Evolutionary conservation across 768 basidiomycete genomes (phyloP).

Genomic region (Chiua virens): DNA sequence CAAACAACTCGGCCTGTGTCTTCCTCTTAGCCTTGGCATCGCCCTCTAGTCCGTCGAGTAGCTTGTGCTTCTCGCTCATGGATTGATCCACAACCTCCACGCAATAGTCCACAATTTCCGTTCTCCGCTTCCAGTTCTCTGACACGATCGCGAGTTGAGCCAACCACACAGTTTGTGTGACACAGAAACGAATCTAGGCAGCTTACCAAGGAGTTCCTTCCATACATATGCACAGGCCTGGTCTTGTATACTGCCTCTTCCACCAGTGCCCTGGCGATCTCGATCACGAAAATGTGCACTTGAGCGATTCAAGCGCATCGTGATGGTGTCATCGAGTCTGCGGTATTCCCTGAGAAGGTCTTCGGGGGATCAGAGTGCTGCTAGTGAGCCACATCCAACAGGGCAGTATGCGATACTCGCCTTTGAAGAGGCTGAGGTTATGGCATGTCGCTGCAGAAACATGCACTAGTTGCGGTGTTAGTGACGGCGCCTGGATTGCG

Average conservation of each 20-base stretch:
- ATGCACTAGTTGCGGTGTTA: constrained; percentile 62
- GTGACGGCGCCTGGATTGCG: constrained; percentile 63
- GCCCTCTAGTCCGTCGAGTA: constrained; percentile 41
- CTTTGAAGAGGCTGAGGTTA: constrained; percentile 79
- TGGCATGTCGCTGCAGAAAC: constrained; percentile 74
- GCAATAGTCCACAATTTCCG: constrained; percentile 75
- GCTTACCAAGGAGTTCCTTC: constrained; percentile 76
- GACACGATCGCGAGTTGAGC: constrained; percentile 20
- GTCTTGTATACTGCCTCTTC: constrained; percentile 60
- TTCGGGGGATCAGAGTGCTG: constrained; percentile 34
- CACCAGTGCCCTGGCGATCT: constrained; percentile 49
- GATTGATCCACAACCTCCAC: constrained; percentile 67
- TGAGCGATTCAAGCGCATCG: constrained; percentile 79
- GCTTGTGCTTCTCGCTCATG: constrained; percentile 52
- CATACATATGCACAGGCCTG: constrained; percentile 76
- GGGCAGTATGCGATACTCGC: constrained; percentile 11
- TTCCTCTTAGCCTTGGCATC: constrained; percentile 49
- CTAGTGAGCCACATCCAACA: not conserved
- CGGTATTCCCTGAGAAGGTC: constrained; percentile 83
- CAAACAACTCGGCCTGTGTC: constrained; percentile 56
- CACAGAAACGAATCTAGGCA: constrained; percentile 10
- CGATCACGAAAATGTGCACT: constrained; percentile 73
- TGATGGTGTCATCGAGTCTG: constrained; percentile 75
- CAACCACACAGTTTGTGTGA: constrained; percentile 12
- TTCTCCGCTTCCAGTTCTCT: constrained; percentile 73